These are phyloP conservation scores for Brettanomyces naardenensis DNA, from an alignment of 805 yeast genomes.

Conservation along the genomic window DNA sequence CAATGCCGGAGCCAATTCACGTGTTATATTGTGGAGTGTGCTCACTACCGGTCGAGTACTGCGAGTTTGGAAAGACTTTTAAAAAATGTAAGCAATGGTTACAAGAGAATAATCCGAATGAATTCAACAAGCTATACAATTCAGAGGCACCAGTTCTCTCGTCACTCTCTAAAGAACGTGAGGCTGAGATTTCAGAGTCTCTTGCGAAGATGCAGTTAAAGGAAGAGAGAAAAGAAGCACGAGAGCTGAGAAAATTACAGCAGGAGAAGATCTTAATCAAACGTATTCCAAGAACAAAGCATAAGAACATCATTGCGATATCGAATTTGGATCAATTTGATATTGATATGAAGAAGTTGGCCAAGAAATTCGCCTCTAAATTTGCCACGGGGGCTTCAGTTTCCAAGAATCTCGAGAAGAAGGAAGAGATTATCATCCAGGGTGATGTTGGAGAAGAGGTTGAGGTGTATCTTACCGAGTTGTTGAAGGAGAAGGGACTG, in stretches of 20 bases:
- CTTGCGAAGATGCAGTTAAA: slow-evolving; percentile 78
- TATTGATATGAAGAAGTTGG: slow-evolving; percentile 81
- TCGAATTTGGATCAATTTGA: slow-evolving; percentile 79
- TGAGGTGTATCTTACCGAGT: slow-evolving; percentile 60
- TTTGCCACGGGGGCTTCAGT: slow-evolving; percentile 96
- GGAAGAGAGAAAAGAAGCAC: slow-evolving; percentile 77
- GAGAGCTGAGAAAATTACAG: slow-evolving; percentile 71
- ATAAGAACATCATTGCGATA: slow-evolving; percentile 81
- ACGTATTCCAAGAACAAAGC: slow-evolving; percentile 82
- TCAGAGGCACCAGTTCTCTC: slow-evolving; percentile 41
- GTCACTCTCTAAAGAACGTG: slow-evolving; percentile 64
- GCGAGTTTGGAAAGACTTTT: slow-evolving; percentile 82
- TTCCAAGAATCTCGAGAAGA: slow-evolving; percentile 81
- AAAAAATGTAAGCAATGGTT: slow-evolving; percentile 85
- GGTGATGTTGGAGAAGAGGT: slow-evolving; percentile 95
- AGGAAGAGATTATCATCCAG: slow-evolving; percentile 85
- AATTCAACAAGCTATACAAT: slow-evolving; percentile 54
- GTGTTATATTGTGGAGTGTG: slow-evolving; percentile 73
- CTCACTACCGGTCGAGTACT: slow-evolving; percentile 81
- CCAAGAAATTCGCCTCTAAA: slow-evolving; percentile 87
- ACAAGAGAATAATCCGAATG: slow-evolving; percentile 44
- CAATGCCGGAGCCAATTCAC: slow-evolving; percentile 16
- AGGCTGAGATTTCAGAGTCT: slow-evolving; percentile 75
- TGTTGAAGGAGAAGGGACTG: slow-evolving; percentile 76
- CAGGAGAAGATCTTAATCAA: slow-evolving; percentile 78